These are phyloP conservation scores for Starmerella stellata DNA, from an alignment of 805 yeast genomes.

Conservation along the genomic window DNA sequence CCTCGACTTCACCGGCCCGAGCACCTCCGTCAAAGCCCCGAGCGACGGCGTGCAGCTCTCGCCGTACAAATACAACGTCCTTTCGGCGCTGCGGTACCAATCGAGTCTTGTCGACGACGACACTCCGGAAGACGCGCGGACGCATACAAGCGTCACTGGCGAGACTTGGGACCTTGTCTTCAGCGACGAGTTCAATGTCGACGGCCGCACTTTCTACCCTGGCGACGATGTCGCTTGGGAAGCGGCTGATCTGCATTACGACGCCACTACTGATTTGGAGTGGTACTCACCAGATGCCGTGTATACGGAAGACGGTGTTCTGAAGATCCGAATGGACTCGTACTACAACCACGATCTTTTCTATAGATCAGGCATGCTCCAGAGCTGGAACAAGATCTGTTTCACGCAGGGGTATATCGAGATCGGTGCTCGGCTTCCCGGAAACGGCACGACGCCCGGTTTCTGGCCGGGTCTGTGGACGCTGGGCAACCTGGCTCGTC, in stretches of 20 bases:
- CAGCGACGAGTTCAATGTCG: conserved; percentile 78
- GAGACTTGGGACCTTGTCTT: conserved; percentile 59
- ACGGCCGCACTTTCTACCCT: conserved; percentile 75
- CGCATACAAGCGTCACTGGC: conserved; percentile 42
- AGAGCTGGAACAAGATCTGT: conserved; percentile 81
- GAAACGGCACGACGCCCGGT: conserved; percentile 59
- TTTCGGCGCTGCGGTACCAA: conserved; percentile 39
- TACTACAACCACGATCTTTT: conserved; percentile 56
- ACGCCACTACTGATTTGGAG: conserved; percentile 75
- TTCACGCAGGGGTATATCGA: conserved; percentile 71
- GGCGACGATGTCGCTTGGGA: conserved; percentile 88
- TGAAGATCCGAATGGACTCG: conserved; percentile 60
- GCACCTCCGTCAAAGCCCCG: conserved; percentile 22
- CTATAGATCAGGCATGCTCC: conserved; percentile 83
- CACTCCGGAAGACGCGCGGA: conserved; percentile 38
- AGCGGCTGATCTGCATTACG: conserved; percentile 68
- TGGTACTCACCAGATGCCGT: conserved; percentile 92
- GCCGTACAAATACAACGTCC: conserved; percentile 37
- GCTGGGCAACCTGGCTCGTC: conserved; percentile 80
- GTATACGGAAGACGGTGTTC: conserved; percentile 55
- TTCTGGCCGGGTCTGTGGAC: conserved; percentile 97
- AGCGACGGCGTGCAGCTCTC: conserved; percentile 29
- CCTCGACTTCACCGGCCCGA: conserved; percentile 57
- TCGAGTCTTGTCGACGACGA: conserved; percentile 45
- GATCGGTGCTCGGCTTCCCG: conserved; percentile 61